Evolutionary conservation across 108 stramenopile genomes (phyloP).

Genomic region (Nitzschia sp.): DNA sequence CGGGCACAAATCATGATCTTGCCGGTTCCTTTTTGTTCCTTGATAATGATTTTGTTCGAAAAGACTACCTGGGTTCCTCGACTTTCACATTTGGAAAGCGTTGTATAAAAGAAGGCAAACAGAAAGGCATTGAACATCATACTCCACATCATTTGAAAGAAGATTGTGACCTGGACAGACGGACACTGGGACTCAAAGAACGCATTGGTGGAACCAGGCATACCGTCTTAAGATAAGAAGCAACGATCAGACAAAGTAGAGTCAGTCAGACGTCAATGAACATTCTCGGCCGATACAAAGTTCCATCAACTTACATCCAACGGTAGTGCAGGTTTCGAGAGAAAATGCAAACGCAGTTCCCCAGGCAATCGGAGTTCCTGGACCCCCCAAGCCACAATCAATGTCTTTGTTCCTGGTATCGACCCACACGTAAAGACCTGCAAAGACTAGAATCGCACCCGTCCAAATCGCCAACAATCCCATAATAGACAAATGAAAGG

Average conservation of each 20-base stretch:
- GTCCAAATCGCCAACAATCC: slow-evolving; percentile 68
- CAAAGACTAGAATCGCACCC: slow-evolving; percentile 59
- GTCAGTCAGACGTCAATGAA: too few relatives aligned
- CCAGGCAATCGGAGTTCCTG: slow-evolving; percentile 42
- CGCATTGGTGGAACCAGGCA: slow-evolving; percentile 54
- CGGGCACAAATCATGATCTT: slow-evolving; percentile 27
- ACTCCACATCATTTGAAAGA: slow-evolving; percentile 69
- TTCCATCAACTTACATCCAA: slow-evolving; percentile 45
- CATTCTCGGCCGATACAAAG: too few relatives aligned
- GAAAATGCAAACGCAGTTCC: slow-evolving; percentile 75
- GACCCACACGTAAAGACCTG: slow-evolving; percentile 52
- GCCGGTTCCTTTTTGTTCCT: slow-evolving; percentile 23
- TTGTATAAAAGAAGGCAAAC: slow-evolving; percentile 71
- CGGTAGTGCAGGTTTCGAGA: slow-evolving; percentile 82
- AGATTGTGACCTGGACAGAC: slow-evolving; percentile 61
- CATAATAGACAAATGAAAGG: slow-evolving; percentile 35
- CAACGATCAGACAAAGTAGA: too few relatives aligned
- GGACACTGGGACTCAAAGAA: slow-evolving; percentile 76
- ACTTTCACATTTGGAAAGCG: slow-evolving; percentile 56
- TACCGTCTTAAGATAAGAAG: slow-evolving; percentile 32
- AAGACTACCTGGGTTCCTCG: slow-evolving; percentile 76
- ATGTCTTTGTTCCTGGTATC: slow-evolving; percentile 39
- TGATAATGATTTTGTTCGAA: slow-evolving; percentile 61
- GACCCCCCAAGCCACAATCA: slow-evolving; percentile 65
- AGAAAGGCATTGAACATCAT: slow-evolving; percentile 85